Evolutionary conservation across 129 eudicot genomes (phyloP), one percentile per base, ranked within the genome.

Genomic region (Artemisia argyi): DNA sequence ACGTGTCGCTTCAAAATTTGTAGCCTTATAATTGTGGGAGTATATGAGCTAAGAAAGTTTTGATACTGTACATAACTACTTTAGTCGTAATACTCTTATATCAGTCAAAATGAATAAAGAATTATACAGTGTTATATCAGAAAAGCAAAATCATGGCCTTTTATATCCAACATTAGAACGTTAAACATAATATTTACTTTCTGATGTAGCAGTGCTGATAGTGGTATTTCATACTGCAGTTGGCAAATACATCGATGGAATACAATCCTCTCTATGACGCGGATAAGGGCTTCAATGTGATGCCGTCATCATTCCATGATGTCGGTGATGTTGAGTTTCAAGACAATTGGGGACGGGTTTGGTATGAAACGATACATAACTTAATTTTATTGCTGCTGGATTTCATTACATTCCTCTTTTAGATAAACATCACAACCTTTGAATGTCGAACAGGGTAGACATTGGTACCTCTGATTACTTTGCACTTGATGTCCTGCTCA

Each of bases 241-340:
- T 24, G 26, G 26, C 26, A 24, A 24, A 24, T 24, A 24, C 26
- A 24, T 24, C 26, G 26, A 24, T 24, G 26, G 26, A 24, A 24
- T 24, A 24, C 26, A 24, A 24, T 24, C 26, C 26, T 24, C 26
- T 24, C 26, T 24, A 24, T 24, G 26, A 24, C 2, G 26, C 26
- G 2, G 26, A 24, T 24, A 24, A 24, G 26, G 26, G 26, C 26
- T 24, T 24, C 57, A 83, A 66, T 20, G 97, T 85, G 79, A 85
- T 89, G 95, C 92, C 96, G 7, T 89, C 96, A 52, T 93, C 98
- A 6, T 93, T 93, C 74, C 96, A 93, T 80, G 98, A 93, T 73
- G 85, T 89, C 7, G 46, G 98, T 61, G 89, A 89, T 61, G 86
- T 93, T 68, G 98, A 89, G 68, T 89, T 93, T 80, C 98, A 93